These are phyloP conservation scores for Claviceps spartinae DNA, from an alignment of 2,329 filamentous ascomycete species.

Conservation along the genomic window DNA sequence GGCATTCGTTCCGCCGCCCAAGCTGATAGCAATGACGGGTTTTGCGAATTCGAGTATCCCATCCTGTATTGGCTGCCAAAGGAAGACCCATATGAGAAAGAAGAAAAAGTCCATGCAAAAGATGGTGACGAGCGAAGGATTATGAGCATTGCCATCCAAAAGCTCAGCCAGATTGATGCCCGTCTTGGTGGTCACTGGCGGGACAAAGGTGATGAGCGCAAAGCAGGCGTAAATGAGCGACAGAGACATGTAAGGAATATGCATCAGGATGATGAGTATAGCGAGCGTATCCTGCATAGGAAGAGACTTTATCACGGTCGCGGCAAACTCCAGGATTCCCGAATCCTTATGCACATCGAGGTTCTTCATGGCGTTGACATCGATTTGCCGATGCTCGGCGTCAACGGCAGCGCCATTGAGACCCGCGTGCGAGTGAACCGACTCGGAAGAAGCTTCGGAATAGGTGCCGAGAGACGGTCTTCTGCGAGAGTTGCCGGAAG, in stretches of 20 bases:
- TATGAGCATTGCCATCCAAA: slow-evolving; percentile 75
- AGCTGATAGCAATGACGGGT: slow-evolving; percentile 80
- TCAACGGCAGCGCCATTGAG: slow-evolving; percentile 24
- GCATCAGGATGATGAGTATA: slow-evolving; percentile 89
- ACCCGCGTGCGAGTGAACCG: slow-evolving; percentile 27
- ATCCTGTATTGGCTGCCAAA: slow-evolving; percentile 78
- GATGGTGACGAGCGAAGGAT: slow-evolving; percentile 74
- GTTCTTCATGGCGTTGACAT: slow-evolving; percentile 56
- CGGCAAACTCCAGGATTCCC: slow-evolving; percentile 61
- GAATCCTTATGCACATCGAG: slow-evolving; percentile 55
- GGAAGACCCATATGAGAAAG: slow-evolving; percentile 71
- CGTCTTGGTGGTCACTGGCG: slow-evolving; percentile 64
- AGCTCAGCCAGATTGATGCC: slow-evolving; percentile 79
- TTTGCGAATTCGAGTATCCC: slow-evolving; percentile 83
- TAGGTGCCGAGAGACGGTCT: slow-evolving; percentile 36
- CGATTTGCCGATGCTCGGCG: slow-evolving; percentile 49
- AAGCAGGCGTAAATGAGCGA: slow-evolving; percentile 87
- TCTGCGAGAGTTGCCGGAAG: slow-evolving; percentile 28
- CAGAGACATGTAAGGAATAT: slow-evolving; percentile 76
- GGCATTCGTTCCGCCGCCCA: slow-evolving; percentile 67
- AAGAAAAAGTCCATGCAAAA: slow-evolving; percentile 73
- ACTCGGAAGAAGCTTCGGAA: slow-evolving; percentile 44
- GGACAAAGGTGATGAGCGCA: slow-evolving; percentile 83
- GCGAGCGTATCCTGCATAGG: slow-evolving; percentile 91
- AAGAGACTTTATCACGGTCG: slow-evolving; percentile 79